These are phyloP conservation scores for Halenospora varia DNA, from an alignment of 495 filamentous ascomycete species.

Conservation along the genomic window DNA sequence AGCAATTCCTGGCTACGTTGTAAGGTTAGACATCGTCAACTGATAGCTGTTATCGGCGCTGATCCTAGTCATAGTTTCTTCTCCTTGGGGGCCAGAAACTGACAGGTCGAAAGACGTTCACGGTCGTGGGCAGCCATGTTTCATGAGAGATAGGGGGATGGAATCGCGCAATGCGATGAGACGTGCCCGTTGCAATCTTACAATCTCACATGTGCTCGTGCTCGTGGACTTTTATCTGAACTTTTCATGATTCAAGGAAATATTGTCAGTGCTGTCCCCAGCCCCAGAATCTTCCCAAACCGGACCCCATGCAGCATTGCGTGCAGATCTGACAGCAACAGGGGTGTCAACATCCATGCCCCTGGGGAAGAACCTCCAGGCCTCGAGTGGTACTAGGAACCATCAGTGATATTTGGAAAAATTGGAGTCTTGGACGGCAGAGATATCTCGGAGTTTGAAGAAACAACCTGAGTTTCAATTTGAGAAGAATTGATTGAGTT, in stretches of 20 bases:
- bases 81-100: neutral
- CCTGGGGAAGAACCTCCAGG: no score
- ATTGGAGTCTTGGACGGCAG: no score
- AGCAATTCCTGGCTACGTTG: neutral
- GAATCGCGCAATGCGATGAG: neutral
- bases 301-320: neutral
- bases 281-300: no score
- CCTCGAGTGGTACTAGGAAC: no score
- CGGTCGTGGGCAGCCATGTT: neutral
- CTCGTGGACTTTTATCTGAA: neutral
- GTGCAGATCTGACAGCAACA: neutral
- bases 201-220: neutral
- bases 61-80: neutral
- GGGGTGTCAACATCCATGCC: neutral
- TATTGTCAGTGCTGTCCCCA: neutral
- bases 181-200: no score
- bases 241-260: neutral
- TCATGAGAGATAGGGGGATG: neutral
- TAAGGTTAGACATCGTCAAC: neutral
- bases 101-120: neutral
- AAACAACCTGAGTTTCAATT: no score
- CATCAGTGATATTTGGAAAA: no score
- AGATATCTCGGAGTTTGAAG: no score
- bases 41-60: no score
- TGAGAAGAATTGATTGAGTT: no score